A percentile compares a stretch with the other conserved stretches of the same genome.
Conservation (phyloP, 306 rosid genomes). For the Fragaria nilgerrensis region DNA sequence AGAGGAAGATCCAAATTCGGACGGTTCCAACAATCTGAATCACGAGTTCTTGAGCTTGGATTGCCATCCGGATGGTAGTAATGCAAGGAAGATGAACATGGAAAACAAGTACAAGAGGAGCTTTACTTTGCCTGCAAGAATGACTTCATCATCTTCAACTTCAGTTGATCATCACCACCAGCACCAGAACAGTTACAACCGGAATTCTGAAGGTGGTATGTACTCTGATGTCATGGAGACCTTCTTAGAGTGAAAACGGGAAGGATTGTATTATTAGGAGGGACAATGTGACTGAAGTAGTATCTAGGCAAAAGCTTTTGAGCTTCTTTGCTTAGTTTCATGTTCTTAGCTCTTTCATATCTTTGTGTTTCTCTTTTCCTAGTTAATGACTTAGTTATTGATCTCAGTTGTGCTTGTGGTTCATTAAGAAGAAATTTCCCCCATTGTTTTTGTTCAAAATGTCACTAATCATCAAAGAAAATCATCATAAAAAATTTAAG, state of each 20-base stretch:
- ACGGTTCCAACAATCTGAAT: constrained; percentile 43
- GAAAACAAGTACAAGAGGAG: constrained; percentile 79
- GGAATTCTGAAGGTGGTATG: constrained; percentile 71
- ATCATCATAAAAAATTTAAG: not conserved
- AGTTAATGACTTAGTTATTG: constrained; percentile 38
- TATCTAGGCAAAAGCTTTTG: constrained; percentile 58
- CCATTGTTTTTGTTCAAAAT: not conserved
- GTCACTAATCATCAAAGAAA: not conserved
- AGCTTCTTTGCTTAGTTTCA: constrained; percentile 42
- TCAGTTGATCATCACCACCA: constrained; percentile 70
- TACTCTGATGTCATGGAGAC: constrained; percentile 92
- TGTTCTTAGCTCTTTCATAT: constrained; percentile 29
- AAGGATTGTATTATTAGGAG: constrained; percentile 10
- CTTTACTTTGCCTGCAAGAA: constrained; percentile 75
- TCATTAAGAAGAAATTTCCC: constrained; percentile 22
- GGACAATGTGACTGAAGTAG: constrained; percentile 34
- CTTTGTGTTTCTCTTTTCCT: constrained; percentile 37
- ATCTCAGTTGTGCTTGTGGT: constrained; percentile 38
- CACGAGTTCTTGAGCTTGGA: constrained; percentile 90
- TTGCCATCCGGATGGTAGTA: constrained; percentile 49
- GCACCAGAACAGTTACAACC: constrained; percentile 46
- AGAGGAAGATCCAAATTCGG: constrained; percentile 44
- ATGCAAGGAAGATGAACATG: constrained; percentile 51
- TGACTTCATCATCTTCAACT: constrained; percentile 81
- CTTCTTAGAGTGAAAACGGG: constrained; percentile 67